phyloP scores from a whole-genome alignment of 768 basidiomycete species.

The Lyophyllum atratum region DNA sequence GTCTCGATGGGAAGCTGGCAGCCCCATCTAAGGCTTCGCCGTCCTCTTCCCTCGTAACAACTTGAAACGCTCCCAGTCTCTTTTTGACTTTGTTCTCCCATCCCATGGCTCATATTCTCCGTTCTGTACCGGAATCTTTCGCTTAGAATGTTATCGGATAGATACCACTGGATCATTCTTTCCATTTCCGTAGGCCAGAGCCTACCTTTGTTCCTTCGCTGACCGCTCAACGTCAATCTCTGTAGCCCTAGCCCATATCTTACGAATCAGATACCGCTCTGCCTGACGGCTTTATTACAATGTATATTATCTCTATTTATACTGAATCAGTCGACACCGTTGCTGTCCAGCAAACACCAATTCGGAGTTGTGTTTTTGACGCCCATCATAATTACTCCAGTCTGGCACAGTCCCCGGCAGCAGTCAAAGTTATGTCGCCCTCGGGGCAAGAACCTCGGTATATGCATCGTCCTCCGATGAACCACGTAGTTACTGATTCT shows the following conservation, averaged over 20 bases:
- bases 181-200: background rate
- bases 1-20: slow-evolving; percentile 86
- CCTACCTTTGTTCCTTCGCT: slow-evolving; percentile 1
- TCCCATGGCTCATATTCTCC: background rate
- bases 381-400: background rate
- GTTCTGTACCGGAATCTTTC: background rate
- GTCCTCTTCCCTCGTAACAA: slow-evolving; percentile 26
- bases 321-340: background rate
- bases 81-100: background rate
- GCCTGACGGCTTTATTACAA: background rate
- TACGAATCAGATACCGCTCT: background rate
- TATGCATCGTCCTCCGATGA: background rate
- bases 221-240: background rate
- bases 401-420: background rate
- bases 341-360: background rate
- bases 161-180: background rate
- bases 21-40: slow-evolving; percentile 66
- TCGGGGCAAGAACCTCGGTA: background rate
- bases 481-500: too few species aligned
- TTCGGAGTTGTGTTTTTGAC: background rate
- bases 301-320: background rate
- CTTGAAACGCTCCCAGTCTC: background rate
- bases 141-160: background rate
- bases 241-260: background rate
- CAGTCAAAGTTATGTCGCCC: background rate